Evolutionary conservation across 768 basidiomycete genomes (phyloP), one percentile per base, ranked within the genome.

Genomic region (Collybia nuda): DNA sequence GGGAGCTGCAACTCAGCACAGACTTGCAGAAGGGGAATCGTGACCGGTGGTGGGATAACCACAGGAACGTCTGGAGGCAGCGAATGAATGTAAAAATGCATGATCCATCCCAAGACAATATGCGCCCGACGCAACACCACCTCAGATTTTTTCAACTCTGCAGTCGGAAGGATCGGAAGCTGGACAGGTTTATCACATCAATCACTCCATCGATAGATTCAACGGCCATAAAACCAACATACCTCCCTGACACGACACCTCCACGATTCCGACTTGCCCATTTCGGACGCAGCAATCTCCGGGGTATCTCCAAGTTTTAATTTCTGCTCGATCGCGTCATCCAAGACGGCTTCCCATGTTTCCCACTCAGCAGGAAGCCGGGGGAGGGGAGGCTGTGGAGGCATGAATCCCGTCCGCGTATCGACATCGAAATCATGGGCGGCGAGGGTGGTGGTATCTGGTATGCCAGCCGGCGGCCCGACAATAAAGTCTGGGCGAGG

Each of bases 361-460:
- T 73, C 75, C 71, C 77, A 90, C 44, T 69, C 65, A 1, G 44
- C 47, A 0, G 82, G 79, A 0, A 94, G 74, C 8, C 85, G 77
- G n/a, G 64, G 59, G 0, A 86, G 62, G 0, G 93, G 91, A 0
- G 80, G 76, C 24, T 84, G 76, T 0, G 88, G 88, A 0, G 93
- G 91, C 81, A 96, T 85, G 62, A 97, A 96, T 0, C 94, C 94
- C 0, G 92, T 91, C n/a, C 86, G 75, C 2, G 86, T 88, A 61
- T 93, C 91, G 57, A 97, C 90, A 62, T 96, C 92, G 74, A 90
- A 97, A 73, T 90, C 89, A 56, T 89, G 87, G 2, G 87, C 85
- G 1, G 88, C 86, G 51, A 89, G 80, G 11, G 60, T 61, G 22
- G 60, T 57, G 37, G 60, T 61, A 54, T 61, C 60, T 12, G 56